Conservation (phyloP, 2,329 filamentous ascomycete species). For the Mycogone perniciosa region DNA sequence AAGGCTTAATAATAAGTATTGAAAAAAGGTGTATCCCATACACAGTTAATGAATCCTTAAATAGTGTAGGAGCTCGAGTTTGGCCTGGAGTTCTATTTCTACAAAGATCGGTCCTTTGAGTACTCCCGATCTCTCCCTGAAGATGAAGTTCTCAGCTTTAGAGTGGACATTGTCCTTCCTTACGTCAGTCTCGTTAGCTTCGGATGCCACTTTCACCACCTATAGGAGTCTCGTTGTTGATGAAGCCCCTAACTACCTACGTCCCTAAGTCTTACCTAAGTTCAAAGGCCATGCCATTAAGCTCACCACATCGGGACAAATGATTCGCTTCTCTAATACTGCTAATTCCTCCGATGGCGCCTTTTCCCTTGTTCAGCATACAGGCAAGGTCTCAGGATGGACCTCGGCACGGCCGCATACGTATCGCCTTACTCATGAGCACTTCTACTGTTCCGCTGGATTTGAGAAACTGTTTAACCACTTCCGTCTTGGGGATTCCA, state of each 20-base stretch:
- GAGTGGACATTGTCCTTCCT: no score
- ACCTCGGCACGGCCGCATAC: conserved; percentile 17
- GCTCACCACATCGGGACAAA: conserved; percentile 17
- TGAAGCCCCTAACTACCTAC: conserved; percentile 16
- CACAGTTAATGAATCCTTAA: no score
- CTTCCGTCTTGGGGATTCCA: conserved; percentile 12
- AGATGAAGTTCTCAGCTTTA: no score
- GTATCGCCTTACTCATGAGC: conserved; percentile 16
- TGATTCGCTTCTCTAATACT: conserved; percentile 19
- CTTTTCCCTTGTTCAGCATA: conserved; percentile 19
- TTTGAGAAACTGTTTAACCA: conserved; percentile 18
- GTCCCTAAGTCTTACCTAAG: conserved; percentile 20
- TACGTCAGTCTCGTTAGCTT: no score
- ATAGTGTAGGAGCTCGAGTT: no score
- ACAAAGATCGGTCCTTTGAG: no score
- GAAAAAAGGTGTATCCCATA: no score
- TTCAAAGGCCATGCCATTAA: conserved; percentile 18
- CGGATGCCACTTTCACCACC: no score
- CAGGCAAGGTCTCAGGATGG: conserved; percentile 10
- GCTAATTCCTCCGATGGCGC: conserved; percentile 19
- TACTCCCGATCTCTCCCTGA: no score
- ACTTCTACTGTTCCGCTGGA: conserved; percentile 19
- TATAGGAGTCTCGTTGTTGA: conserved; percentile 12
- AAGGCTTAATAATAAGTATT: no score
- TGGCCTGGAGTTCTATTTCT: no score